These are phyloP conservation scores for Colletotrichum sp. DNA, from an alignment of 2,329 filamentous ascomycete genomes.

Conservation along the genomic window DNA sequence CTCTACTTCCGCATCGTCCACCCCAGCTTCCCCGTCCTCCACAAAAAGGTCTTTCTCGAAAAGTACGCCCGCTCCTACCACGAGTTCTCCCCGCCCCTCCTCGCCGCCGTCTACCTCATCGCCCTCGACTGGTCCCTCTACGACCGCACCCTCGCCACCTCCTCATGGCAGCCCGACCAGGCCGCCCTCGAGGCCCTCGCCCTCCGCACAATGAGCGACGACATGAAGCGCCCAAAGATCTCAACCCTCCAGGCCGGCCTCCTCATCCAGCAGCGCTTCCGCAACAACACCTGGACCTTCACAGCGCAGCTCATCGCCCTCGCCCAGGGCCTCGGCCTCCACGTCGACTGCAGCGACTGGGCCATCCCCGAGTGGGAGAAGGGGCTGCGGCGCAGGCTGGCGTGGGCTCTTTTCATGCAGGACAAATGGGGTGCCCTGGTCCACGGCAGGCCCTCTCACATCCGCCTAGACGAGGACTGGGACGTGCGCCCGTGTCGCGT, in stretches of 20 bases:
- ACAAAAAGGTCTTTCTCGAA: constrained; percentile 66
- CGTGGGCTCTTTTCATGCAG: constrained; percentile 70
- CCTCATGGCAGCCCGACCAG: constrained; percentile 33
- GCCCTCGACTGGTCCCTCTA: constrained; percentile 67
- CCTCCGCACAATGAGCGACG: constrained; percentile 48
- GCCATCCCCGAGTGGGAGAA: constrained; percentile 68
- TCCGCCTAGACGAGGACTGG: constrained; percentile 58
- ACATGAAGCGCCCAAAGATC: constrained; percentile 57
- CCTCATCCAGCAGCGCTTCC: constrained; percentile 54
- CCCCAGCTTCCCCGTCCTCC: constrained; percentile 62
- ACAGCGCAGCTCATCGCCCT: constrained; percentile 61
- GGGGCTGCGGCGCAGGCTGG: constrained; percentile 63
- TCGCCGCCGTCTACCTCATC: constrained; percentile 67
- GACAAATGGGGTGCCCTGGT: constrained; percentile 66
- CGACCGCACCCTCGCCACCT: constrained; percentile 51
- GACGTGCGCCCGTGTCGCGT: constrained; percentile 44
- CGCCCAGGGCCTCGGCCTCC: constrained; percentile 62
- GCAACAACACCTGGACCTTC: constrained; percentile 51
- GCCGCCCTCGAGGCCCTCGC: constrained; percentile 41
- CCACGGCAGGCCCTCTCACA: constrained; percentile 61
- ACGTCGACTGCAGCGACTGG: constrained; percentile 67
- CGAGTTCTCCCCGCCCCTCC: constrained; percentile 62
- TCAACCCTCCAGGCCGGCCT: constrained; percentile 61
- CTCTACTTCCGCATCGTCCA: constrained; percentile 70
- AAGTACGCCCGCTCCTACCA: constrained; percentile 62